Evolutionary conservation across 768 basidiomycete species (phyloP).

Genomic region (Trametes punicea): DNA sequence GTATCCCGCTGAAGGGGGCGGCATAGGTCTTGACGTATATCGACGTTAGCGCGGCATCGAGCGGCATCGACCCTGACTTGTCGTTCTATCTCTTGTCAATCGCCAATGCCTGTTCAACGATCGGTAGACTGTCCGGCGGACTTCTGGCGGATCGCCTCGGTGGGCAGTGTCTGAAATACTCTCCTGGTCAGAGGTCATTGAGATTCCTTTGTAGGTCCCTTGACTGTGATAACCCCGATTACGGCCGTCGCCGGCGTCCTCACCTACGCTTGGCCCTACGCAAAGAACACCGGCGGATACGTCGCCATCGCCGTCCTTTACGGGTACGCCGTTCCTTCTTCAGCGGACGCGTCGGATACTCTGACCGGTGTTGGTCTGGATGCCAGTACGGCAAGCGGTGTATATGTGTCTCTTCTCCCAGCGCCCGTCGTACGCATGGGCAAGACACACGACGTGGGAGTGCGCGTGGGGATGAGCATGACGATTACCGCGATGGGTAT

Average conservation of each 20-base stretch:
- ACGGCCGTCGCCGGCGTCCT: conserved; percentile 49
- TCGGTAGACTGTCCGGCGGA: conserved; percentile 58
- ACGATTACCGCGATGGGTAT: conserved; percentile 58
- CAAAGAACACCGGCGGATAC: conserved; percentile 34
- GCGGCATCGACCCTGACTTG: conserved; percentile 47
- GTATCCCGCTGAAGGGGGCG: too few relatives aligned
- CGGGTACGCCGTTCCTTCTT: conserved; percentile 42
- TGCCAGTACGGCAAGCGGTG: conserved; percentile 55
- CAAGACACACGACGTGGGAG: conserved; percentile 40
- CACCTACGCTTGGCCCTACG: conserved; percentile 70
- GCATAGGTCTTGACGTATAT: conserved; percentile 60
- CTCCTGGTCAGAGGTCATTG: neutral
- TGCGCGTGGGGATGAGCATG: conserved; percentile 60
- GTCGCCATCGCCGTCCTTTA: conserved; percentile 56
- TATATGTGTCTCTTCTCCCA: conserved; percentile 53
- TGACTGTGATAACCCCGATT: conserved; percentile 66
- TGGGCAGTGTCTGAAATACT: conserved; percentile 24
- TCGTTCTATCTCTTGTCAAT: conserved; percentile 63
- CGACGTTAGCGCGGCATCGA: conserved; percentile 48
- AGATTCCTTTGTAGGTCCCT: conserved; percentile 45
- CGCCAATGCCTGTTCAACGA: conserved; percentile 58
- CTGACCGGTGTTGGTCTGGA: neutral
- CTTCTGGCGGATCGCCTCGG: conserved; percentile 51
- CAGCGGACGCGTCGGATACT: too few relatives aligned
- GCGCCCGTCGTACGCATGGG: conserved; percentile 62